Evolutionary conservation across 2,329 filamentous ascomycete genomes (phyloP).

Genomic region (Aureobasidium sp.): DNA sequence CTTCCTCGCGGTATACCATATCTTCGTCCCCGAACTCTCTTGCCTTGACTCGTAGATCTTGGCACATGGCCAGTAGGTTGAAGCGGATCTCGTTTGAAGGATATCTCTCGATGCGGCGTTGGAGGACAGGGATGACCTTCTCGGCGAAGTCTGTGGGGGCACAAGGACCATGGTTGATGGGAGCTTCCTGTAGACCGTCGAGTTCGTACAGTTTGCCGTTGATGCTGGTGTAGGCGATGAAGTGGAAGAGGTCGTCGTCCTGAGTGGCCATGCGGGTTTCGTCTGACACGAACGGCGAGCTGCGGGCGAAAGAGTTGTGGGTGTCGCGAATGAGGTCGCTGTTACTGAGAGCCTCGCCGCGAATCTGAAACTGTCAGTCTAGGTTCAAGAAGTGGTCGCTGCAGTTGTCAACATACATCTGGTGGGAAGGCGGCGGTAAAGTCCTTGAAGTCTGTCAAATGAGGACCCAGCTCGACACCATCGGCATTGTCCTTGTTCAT

Average conservation of each 20-base stretch:
- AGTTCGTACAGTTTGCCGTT: conserved; percentile 81
- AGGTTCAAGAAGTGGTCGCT: no score
- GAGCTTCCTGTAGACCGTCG: conserved; percentile 86
- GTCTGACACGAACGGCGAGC: conserved; percentile 89
- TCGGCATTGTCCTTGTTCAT: conserved; percentile 58
- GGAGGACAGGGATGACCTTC: conserved; percentile 76
- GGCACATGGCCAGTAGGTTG: conserved; percentile 87
- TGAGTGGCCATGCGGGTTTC: conserved; percentile 61
- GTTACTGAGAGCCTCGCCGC: conserved; percentile 64
- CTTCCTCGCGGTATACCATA: conserved; percentile 67
- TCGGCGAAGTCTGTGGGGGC: conserved; percentile 62
- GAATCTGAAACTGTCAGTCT: conserved; percentile 38
- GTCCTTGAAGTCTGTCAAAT: conserved; percentile 71
- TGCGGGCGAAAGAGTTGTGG: conserved; percentile 84
- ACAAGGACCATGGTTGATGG: conserved; percentile 79
- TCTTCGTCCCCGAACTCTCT: conserved; percentile 76
- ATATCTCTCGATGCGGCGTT: conserved; percentile 75
- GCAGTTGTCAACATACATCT: conserved; percentile 28
- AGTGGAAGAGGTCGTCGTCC: conserved; percentile 90
- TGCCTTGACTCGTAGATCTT: conserved; percentile 70
- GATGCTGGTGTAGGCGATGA: conserved; percentile 86
- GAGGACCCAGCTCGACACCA: conserved; percentile 61
- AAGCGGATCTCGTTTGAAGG: conserved; percentile 84
- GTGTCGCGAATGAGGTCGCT: conserved; percentile 51
- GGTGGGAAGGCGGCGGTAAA: conserved; percentile 77